Evolutionary conservation across 2,329 filamentous ascomycete genomes (phyloP).

Genomic region (Talaromyces sp.): DNA sequence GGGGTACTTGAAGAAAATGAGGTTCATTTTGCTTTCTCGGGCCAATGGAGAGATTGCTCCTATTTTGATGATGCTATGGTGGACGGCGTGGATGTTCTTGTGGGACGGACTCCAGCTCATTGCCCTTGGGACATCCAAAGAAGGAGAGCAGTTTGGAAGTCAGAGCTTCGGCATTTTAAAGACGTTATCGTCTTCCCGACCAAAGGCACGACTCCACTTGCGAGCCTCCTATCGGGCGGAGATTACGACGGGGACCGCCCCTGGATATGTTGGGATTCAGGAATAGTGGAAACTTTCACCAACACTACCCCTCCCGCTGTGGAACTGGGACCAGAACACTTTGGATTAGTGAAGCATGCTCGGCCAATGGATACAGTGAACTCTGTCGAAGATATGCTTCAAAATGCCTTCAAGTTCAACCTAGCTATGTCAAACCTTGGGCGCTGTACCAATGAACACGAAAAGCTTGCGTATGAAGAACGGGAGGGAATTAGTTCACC

Average conservation of each 20-base stretch:
- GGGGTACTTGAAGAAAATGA: constrained; percentile 50
- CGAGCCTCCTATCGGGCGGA: constrained; percentile 57
- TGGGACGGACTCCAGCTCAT: constrained; percentile 54
- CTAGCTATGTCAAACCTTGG: constrained; percentile 47
- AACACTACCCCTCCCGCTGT: constrained; percentile 47
- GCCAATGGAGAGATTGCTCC: constrained; percentile 35
- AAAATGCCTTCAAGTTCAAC: constrained; percentile 46
- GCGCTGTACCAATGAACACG: constrained; percentile 46
- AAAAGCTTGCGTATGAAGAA: constrained; percentile 51
- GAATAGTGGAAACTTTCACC: constrained; percentile 47
- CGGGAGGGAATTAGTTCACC: constrained; percentile 37
- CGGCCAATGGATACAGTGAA: constrained; percentile 39
- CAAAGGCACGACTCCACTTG: constrained; percentile 49
- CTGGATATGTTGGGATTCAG: constrained; percentile 57
- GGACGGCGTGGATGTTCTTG: constrained; percentile 48
- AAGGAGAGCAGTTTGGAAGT: constrained; percentile 44
- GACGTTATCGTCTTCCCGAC: constrained; percentile 56
- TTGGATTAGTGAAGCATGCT: constrained; percentile 45
- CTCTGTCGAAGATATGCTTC: constrained; percentile 37
- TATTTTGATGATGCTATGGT: constrained; percentile 42
- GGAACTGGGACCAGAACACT: constrained; percentile 35
- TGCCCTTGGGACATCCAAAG: constrained; percentile 57
- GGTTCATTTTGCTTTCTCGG: constrained; percentile 53
- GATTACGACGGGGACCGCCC: constrained; percentile 61
- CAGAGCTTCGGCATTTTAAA: constrained; percentile 49